Conservation (phyloP, 2,329 filamentous ascomycete genomes). For the Trichoderma arundinaceum region DNA sequence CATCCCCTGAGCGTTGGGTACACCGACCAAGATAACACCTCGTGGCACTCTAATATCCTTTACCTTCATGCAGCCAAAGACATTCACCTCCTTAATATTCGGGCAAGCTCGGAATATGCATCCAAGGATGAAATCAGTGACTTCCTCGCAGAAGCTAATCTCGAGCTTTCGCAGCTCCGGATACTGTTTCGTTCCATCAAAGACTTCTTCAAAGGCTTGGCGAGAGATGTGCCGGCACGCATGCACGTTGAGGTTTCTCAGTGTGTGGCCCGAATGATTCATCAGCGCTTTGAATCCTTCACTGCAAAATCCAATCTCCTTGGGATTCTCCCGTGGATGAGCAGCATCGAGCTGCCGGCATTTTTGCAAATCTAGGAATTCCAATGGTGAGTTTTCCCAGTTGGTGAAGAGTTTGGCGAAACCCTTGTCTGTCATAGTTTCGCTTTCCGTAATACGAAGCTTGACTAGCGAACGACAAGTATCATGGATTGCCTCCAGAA, state of each 20-base stretch:
- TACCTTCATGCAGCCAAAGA: conserved; percentile 70
- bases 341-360: conserved; percentile 77
- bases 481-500: conserved; percentile 73
- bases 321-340: conserved; percentile 67
- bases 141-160: conserved; percentile 74
- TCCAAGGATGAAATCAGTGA: conserved; percentile 68
- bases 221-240: conserved; percentile 82
- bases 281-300: conserved; percentile 81
- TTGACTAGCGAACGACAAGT: conserved; percentile 73
- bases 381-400: conserved; percentile 76
- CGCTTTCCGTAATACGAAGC: conserved; percentile 80
- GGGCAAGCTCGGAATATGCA: conserved; percentile 69
- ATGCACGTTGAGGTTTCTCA: conserved; percentile 76
- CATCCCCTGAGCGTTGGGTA: conserved; percentile 65
- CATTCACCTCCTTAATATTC: conserved; percentile 62
- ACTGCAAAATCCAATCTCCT: conserved; percentile 74
- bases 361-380: conserved; percentile 74
- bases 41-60: conserved; percentile 58
- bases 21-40: conserved; percentile 62
- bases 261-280: conserved; percentile 73
- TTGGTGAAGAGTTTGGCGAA: conserved; percentile 74
- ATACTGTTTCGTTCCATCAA: conserved; percentile 66
- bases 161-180: conserved; percentile 74
- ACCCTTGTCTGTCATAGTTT: conserved; percentile 74
- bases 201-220: conserved; percentile 75